phyloP scores from a whole-genome alignment of 331 rosid species.

The Pyracantha coccinea region DNA sequence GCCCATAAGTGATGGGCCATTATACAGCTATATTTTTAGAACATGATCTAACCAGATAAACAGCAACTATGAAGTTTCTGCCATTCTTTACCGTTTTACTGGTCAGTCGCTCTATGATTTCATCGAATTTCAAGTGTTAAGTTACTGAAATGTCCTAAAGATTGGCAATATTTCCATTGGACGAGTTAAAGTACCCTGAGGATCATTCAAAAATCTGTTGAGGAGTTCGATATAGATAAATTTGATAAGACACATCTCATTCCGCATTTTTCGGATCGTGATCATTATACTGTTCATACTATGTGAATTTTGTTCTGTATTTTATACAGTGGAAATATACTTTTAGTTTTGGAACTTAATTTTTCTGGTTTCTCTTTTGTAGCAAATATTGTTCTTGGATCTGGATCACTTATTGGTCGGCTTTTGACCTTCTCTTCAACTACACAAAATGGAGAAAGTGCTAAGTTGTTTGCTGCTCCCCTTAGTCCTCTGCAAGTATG shows the following conservation, averaged over 20 bases:
- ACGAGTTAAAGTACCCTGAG: background rate
- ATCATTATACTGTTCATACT: background rate
- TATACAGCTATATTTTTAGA: background rate
- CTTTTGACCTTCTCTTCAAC: slow-evolving; percentile 46
- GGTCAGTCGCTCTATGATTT: background rate
- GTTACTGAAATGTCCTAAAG: background rate
- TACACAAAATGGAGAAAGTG: slow-evolving; percentile 27
- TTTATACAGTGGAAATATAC: background rate
- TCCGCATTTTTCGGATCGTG: background rate
- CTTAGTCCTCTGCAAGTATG: slow-evolving; percentile 73
- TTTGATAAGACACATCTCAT: background rate
- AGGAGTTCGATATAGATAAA: background rate
- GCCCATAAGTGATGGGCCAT: background rate
- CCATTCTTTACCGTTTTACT: too few species aligned
- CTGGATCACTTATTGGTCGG: slow-evolving; percentile 68
- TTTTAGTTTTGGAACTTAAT: background rate
- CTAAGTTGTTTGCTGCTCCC: slow-evolving; percentile 35
- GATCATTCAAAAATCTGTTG: background rate
- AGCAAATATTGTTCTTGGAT: slow-evolving; percentile 64
- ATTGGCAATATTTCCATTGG: background rate
- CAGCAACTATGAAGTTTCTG: too few species aligned
- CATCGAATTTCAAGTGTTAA: background rate
- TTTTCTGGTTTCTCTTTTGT: slow-evolving; percentile 23
- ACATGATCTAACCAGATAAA: background rate
- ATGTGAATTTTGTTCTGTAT: background rate